Evolutionary conservation across 495 filamentous ascomycete genomes (phyloP), one percentile per base, ranked within the genome.

Genomic region (Xylaria sp.): DNA sequence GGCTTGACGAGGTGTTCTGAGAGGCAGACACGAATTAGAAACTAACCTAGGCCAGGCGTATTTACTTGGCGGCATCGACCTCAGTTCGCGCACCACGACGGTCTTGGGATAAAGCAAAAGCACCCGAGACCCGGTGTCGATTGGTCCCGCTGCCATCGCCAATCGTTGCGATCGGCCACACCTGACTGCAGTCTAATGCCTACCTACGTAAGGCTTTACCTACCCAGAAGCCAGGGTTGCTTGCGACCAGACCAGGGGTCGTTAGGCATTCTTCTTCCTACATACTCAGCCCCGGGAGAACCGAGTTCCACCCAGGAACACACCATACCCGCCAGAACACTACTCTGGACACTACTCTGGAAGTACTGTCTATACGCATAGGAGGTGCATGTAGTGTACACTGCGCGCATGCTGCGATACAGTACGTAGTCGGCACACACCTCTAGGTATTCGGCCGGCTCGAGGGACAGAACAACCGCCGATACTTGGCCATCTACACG

Each of bases 221-320:
- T n/a, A 67, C 63, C 41, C 50, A 57, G 57, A 24, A 37, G 58
- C 41, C 67, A 59, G 64, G 58, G 69, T 59, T 59, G 15, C 15
- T n/a, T n/a, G n/a, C 31, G 65, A 52, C 37, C 69, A 65, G 76
- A n/a, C n/a, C n/a, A n/a, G n/a, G n/a, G 76, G 71, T 75, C 35
- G 46, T 64, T 70, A 77, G 75, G 77, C 75, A 73, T 73, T 74
- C 70, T 78, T 72, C 70, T 65, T 53, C 74, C 75, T 64, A n/a
- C 69, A 5, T 72, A 68, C 77, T 78, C 77, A 78, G 77, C 77
- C 77, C 75, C 76, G 73, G 71, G 21, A 72, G 71, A 69, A 68
- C 58, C 55, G 55, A 62, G 46, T 58, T 71, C 74, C 76, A 71
- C 74, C 61, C 62, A 61, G 72, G 55, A 76, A 70, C 67, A 61